These are phyloP conservation scores for Dryas alaskensis DNA, from an alignment of 306 rosid genomes.

Conservation along the genomic window DNA sequence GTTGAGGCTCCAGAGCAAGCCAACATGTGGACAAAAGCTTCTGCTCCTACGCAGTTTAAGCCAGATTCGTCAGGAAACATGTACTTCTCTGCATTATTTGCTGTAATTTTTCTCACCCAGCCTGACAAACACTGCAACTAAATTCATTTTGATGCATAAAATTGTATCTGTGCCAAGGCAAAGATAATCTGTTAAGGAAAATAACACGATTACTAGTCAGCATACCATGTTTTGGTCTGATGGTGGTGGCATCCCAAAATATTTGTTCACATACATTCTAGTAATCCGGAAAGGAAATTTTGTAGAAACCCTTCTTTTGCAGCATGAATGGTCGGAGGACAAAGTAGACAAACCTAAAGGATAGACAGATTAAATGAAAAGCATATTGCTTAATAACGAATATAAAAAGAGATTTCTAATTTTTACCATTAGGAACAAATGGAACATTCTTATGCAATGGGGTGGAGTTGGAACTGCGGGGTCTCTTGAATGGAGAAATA, in stretches of 20 bases:
- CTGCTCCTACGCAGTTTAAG: constrained; percentile 53
- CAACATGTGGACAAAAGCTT: constrained; percentile 61
- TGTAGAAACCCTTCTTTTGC: constrained; percentile 57
- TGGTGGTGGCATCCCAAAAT: constrained; percentile 47
- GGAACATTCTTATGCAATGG: constrained; percentile 44
- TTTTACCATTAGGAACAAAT: constrained; percentile 46
- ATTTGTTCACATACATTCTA: constrained; percentile 62
- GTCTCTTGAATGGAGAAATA: constrained; percentile 77
- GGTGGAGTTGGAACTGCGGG: constrained; percentile 55
- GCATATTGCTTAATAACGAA: constrained; percentile 20
- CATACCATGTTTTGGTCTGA: constrained; percentile 43
- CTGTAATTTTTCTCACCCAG: constrained; percentile 45
- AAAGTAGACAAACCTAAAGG: constrained; percentile 54
- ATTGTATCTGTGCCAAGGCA: constrained; percentile 31
- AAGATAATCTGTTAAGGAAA: constrained; percentile 22
- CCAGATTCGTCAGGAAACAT: constrained; percentile 48
- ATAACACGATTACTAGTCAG: constrained; percentile 24
- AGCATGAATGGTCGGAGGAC: constrained; percentile 41
- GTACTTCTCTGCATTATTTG: constrained; percentile 59
- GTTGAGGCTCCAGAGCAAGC: constrained; percentile 58
- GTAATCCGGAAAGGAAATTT: constrained; percentile 56
- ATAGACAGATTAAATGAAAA: constrained; percentile 32
- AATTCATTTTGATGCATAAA: constrained; percentile 34
- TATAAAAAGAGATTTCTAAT: constrained; percentile 9
- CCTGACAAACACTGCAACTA: constrained; percentile 42